phyloP scores from a whole-genome alignment of 1,139 yeast species.

The Hyphopichia fennica region DNA sequence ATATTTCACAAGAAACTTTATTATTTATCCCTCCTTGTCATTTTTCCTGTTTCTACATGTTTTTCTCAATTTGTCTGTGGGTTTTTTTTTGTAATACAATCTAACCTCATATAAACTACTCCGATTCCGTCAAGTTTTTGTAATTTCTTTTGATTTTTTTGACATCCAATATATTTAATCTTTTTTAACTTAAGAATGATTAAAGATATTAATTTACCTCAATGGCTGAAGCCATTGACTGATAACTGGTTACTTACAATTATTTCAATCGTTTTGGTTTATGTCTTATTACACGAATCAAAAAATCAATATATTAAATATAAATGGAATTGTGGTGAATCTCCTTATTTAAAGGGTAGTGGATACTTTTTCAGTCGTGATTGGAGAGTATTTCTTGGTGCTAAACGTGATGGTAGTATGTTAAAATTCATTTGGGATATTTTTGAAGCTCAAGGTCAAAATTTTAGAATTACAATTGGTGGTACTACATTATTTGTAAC shows the following conservation, averaged over 20 bases:
- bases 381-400: slow-evolving; percentile 7
- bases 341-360: slow-evolving; percentile 5
- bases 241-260: slow-evolving; percentile 1
- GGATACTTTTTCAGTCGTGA: slow-evolving; percentile 6
- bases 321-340: slow-evolving; percentile 6
- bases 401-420: slow-evolving; percentile 12
- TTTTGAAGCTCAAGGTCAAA: slow-evolving; percentile 9
- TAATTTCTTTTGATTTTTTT: no score
- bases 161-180: no score
- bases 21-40: no score
- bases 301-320: slow-evolving; percentile 3
- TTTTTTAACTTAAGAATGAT: no score
- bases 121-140: no score
- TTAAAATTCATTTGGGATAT: slow-evolving; percentile 8
- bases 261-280: no score
- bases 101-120: no score
- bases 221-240: not conserved
- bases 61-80: no score
- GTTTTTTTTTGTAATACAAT: no score
- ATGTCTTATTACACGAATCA: not conserved
- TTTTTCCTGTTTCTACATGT: no score
- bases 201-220: no score
- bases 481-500: slow-evolving; percentile 17
- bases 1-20: no score
- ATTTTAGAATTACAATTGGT: slow-evolving; percentile 15